These are phyloP conservation scores for Croton setiger DNA, from an alignment of 441 rosid species.

Conservation along the genomic window DNA sequence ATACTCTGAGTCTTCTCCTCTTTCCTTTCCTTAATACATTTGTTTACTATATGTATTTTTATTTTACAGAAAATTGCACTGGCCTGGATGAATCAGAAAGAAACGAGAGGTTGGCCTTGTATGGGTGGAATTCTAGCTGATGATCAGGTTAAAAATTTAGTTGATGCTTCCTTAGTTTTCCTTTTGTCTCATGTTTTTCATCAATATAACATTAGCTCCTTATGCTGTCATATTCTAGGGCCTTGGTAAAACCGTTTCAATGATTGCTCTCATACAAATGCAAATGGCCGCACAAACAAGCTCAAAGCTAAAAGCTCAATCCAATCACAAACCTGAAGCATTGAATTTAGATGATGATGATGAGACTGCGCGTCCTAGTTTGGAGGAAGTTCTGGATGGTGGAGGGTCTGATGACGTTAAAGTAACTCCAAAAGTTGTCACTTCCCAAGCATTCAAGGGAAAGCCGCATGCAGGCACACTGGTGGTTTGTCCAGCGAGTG, in stretches of 20 bases:
- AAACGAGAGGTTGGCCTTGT: conserved; percentile 76
- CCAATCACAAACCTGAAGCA: conserved; percentile 59
- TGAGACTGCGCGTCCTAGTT: conserved; percentile 37
- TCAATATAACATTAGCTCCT: conserved; percentile 21
- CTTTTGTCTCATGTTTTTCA: conserved; percentile 15
- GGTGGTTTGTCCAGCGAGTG: conserved; percentile 95
- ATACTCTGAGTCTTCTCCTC: conserved; percentile 14
- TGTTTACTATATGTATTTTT: conserved; percentile 23
- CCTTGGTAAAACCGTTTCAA: conserved; percentile 95
- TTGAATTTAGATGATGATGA: conserved; percentile 89
- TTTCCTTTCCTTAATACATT: conserved; percentile 14
- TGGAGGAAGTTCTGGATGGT: conserved; percentile 34
- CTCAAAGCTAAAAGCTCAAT: conserved; percentile 45
- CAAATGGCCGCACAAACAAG: conserved; percentile 56
- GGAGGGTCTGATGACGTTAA: conserved; percentile 39
- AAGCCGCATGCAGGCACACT: conserved; percentile 91
- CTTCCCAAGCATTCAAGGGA: conserved; percentile 35
- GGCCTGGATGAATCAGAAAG: conserved; percentile 96
- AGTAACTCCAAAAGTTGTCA: conserved; percentile 39
- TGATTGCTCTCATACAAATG: conserved; percentile 90
- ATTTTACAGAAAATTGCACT: conserved; percentile 85
- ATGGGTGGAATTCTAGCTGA: conserved; percentile 95
- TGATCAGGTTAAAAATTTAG: conserved; percentile 67
- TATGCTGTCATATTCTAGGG: conserved; percentile 51
- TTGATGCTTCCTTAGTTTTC: conserved; percentile 13